These are phyloP conservation scores for Stachybotrys chartarum DNA, from an alignment of 2,329 filamentous ascomycete species.

Conservation along the genomic window DNA sequence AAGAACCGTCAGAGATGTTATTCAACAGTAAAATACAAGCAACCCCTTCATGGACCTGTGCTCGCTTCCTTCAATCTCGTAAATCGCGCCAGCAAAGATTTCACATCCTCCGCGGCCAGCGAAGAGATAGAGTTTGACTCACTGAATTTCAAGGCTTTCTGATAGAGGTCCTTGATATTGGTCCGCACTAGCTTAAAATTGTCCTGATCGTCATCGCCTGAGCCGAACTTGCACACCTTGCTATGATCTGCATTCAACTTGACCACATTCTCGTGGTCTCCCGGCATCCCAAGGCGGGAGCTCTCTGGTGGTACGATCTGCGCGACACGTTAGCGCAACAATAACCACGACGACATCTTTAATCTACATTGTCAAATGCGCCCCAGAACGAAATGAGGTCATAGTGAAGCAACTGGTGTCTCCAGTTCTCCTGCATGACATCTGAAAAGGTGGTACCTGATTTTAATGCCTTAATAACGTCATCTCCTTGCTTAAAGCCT, in stretches of 20 bases:
- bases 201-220: not conserved
- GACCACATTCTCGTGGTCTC: not conserved
- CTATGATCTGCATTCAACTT: not conserved
- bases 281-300: not conserved
- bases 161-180: conserved; percentile 1
- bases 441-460: not conserved
- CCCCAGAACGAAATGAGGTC: conserved; percentile 2
- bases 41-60: too few relatives aligned
- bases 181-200: not conserved
- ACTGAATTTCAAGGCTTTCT: too few relatives aligned
- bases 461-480: too few relatives aligned
- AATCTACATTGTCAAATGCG: not conserved
- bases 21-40: too few relatives aligned
- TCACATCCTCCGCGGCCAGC: too few relatives aligned
- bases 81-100: too few relatives aligned
- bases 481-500: too few relatives aligned
- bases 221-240: conserved; percentile 1
- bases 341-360: not conserved
- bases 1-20: too few relatives aligned
- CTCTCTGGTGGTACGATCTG: too few relatives aligned
- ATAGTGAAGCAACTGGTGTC: not conserved
- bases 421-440: not conserved
- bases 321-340: not conserved
- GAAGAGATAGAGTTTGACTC: too few relatives aligned
- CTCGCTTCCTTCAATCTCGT: too few relatives aligned